A percentile compares a stretch with the other conserved stretches of the same genome.
Evolutionary conservation across 805 yeast genomes (phyloP).

Genomic region (Sugiyamaella smithiae): DNA sequence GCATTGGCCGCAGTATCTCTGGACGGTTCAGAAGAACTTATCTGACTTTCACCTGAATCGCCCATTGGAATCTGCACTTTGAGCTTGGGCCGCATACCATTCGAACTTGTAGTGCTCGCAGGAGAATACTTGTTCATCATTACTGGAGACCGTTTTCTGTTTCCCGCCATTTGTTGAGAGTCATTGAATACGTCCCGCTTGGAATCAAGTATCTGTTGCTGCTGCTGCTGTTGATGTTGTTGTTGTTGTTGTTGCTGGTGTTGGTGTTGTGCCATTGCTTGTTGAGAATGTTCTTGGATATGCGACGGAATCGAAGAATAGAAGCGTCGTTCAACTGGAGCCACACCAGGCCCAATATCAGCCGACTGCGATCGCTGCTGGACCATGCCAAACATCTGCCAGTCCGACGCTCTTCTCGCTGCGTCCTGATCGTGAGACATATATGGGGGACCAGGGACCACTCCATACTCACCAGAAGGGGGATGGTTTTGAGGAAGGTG

Average conservation of each 20-base stretch:
- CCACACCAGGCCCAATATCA: constrained; percentile 7
- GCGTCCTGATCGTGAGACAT: background rate
- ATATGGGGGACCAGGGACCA: background rate
- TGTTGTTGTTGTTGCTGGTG: constrained; percentile 15
- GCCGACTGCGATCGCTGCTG: constrained; percentile 18
- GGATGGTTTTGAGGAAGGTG: background rate
- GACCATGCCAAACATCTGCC: constrained; percentile 12
- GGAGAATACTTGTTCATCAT: constrained; percentile 4
- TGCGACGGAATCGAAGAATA: background rate
- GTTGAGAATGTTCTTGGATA: constrained; percentile 9
- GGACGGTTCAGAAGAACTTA: constrained; percentile 20
- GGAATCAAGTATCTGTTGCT: constrained; percentile 8
- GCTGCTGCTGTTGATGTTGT: constrained; percentile 14
- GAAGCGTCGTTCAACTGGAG: background rate
- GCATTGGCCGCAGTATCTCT: constrained; percentile 18
- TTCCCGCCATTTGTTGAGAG: background rate
- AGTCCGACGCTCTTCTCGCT: constrained; percentile 1
- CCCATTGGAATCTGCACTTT: constrained; percentile 38
- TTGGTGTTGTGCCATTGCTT: constrained; percentile 1
- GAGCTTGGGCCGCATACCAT: constrained; percentile 34
- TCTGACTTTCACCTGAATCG: constrained; percentile 24
- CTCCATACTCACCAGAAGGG: constrained; percentile 3
- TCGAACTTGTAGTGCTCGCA: background rate
- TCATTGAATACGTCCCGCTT: background rate
- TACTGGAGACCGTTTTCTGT: background rate